Base-by-base conservation (phyloP, 2,329 filamentous ascomycete genomes). In the Paradendryphiella salina region DNA sequence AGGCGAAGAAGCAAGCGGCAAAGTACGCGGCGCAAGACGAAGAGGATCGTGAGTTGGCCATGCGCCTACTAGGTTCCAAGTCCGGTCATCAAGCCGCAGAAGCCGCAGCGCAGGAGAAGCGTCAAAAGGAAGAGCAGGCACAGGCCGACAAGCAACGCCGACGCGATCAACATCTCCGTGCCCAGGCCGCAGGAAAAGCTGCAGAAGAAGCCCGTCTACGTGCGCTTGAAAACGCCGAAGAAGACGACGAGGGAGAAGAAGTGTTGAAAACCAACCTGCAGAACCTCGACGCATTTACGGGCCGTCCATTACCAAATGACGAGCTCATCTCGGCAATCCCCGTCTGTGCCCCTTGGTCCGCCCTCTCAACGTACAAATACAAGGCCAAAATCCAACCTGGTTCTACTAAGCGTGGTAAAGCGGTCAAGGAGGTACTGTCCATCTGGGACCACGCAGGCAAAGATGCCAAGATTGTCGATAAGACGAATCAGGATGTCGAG, bases 21-120 rank as follows among this genome's bases (percentile, higher is more conserved):
- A 96, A 96, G 71, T 99, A 99, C 75, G 93, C 88, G 37, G 79
- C 95, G 63, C 94, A 97, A 78, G 93, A 97, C 63, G 91, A 96
- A 47, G 93, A 96, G 73, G 94, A 99, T 66, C 89, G 91, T 10
- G 83, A 82, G 5, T 82, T 92, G 0, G 90, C 91, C 26, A 88
- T 96, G 73, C 82, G 85, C 18, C 81, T 97, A n/a, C 85, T 96
- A n/a, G 94, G 94, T 32, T 86, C 89, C 1, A 78, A 81, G 52
- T 86, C 86, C 1, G 82, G 83, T 31, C 81, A 88, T 61, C 85
- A 85, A 56, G 84, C 82, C 11, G 87, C 85, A 2, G 87, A 89
- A 37, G 75, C 75, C 4, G 68, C 69, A 62, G 82, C 83, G 0
- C 79, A 81, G 52, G 85, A 84, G 31, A 89, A 88, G 70, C 84